A percentile compares a stretch with the other conserved stretches of the same genome.
Conservation (phyloP, 306 rosid genomes). For the Fragaria iinumae region DNA sequence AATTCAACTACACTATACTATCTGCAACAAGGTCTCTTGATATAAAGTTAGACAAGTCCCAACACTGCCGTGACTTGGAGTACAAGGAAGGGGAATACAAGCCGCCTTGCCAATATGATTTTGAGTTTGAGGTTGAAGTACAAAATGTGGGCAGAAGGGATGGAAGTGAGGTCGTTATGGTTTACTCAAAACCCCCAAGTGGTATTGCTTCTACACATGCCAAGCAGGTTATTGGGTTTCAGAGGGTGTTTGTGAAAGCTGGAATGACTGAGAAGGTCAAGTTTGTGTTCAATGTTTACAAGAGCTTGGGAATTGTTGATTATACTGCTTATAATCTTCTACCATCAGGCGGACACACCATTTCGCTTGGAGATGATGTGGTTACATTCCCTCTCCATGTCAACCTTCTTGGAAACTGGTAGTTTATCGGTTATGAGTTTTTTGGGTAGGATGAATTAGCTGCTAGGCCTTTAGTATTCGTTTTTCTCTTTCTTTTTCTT, state of each 20-base stretch:
- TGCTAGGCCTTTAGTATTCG: background rate
- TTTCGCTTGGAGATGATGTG: slow-evolving; percentile 16
- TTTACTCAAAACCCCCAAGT: slow-evolving; percentile 30
- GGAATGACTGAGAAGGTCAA: slow-evolving; percentile 13
- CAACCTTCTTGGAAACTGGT: background rate
- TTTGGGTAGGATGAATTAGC: background rate
- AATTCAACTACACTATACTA: slow-evolving; percentile 17
- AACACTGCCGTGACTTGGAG: slow-evolving; percentile 26
- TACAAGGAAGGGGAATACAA: background rate
- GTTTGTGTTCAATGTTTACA: slow-evolving; percentile 22
- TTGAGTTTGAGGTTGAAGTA: slow-evolving; percentile 17
- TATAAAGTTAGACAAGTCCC: background rate
- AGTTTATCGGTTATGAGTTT: background rate
- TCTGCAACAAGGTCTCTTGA: slow-evolving; percentile 13
- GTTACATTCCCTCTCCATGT: slow-evolving; percentile 10
- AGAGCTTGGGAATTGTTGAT: slow-evolving; percentile 31
- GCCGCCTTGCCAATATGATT: slow-evolving; percentile 5
- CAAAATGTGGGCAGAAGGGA: slow-evolving; percentile 21
- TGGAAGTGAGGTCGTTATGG: slow-evolving; percentile 27
- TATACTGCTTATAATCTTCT: slow-evolving; percentile 20
- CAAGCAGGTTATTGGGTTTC: slow-evolving; percentile 36
- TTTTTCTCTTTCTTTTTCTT: background rate
- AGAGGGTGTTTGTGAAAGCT: slow-evolving; percentile 25
- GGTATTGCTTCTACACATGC: slow-evolving; percentile 15
- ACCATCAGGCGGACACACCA: slow-evolving; percentile 30